Evolutionary conservation across 2,329 filamentous ascomycete genomes (phyloP).

Genomic region (Venturia pyrina): DNA sequence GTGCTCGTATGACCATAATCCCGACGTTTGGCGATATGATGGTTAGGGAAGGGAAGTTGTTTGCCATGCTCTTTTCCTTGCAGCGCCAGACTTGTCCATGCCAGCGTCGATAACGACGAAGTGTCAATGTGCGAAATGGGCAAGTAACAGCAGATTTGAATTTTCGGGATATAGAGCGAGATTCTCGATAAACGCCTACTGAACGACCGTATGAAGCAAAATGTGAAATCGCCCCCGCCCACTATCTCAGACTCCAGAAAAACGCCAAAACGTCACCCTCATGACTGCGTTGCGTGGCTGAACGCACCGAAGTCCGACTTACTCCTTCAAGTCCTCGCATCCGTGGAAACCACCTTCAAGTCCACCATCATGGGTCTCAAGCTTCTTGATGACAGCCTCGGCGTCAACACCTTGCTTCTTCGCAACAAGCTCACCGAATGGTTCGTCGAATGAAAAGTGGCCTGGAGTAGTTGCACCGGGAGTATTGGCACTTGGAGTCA

Average conservation of each 20-base stretch:
- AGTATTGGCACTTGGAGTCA: background rate
- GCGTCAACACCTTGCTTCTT: background rate
- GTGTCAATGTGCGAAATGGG: too few relatives aligned
- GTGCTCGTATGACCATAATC: too few relatives aligned
- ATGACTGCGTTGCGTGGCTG: background rate
- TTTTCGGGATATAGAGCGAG: background rate
- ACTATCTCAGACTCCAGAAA: background rate
- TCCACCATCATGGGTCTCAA: constrained; percentile 2
- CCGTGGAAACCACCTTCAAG: constrained; percentile 1
- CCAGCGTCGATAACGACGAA: too few relatives aligned
- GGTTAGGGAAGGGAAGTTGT: too few relatives aligned
- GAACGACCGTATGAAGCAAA: background rate
- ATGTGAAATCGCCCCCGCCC: background rate
- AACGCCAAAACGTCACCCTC: background rate
- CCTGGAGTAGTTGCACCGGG: background rate
- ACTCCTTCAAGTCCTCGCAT: background rate
- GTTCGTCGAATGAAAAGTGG: constrained; percentile 4
- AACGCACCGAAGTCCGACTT: too few relatives aligned
- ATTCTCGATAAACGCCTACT: background rate
- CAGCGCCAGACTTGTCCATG: too few relatives aligned
- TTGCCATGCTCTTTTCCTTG: too few relatives aligned
- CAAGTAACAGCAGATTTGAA: background rate
- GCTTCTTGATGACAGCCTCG: background rate
- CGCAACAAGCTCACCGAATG: background rate
- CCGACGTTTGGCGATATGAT: too few relatives aligned